Conservation (phyloP, 257 asterid species). For the Fraxinus pennsylvanica region DNA sequence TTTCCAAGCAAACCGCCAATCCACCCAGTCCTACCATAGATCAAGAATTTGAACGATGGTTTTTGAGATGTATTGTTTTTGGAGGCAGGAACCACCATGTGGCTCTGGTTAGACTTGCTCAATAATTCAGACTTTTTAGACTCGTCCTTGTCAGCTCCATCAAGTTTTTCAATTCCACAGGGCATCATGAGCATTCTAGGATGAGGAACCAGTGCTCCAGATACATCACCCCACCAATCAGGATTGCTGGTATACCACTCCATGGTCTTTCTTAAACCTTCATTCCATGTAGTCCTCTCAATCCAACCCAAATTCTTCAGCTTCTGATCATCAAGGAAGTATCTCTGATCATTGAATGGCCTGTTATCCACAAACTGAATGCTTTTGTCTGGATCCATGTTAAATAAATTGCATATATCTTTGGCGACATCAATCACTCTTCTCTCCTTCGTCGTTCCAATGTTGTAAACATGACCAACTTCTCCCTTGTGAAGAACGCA, state of each 20-base stretch:
- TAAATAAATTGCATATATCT: slow-evolving; percentile 78
- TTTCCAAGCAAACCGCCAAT: slow-evolving; percentile 94
- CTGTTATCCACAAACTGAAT: slow-evolving; percentile 87
- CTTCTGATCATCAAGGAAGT: slow-evolving; percentile 92
- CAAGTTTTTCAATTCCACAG: slow-evolving; percentile 72
- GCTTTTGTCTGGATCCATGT: slow-evolving; percentile 72
- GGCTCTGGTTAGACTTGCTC: slow-evolving; percentile 45
- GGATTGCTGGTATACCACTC: slow-evolving; percentile 89
- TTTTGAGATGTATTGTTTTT: slow-evolving; percentile 45
- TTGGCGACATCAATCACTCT: slow-evolving; percentile 88
- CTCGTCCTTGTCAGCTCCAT: slow-evolving; percentile 68
- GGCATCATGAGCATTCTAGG: slow-evolving; percentile 98
- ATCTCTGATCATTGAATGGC: slow-evolving; percentile 96
- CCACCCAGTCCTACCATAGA: slow-evolving; percentile 95
- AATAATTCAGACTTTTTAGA: slow-evolving; percentile 51
- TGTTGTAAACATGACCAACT: slow-evolving; percentile 93
- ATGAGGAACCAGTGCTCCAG: slow-evolving; percentile 97
- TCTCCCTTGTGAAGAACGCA: slow-evolving; percentile 89
- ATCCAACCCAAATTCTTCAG: slow-evolving; percentile 85
- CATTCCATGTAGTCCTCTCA: slow-evolving; percentile 85
- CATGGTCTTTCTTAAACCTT: slow-evolving; percentile 82
- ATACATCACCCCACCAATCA: slow-evolving; percentile 97
- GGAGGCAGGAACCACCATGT: slow-evolving; percentile 54
- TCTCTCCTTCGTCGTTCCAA: slow-evolving; percentile 93
- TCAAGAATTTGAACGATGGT: slow-evolving; percentile 74